Evolutionary conservation across 1,284 basidiomycete genomes (phyloP).

Genomic region (Crepidotus sp.): DNA sequence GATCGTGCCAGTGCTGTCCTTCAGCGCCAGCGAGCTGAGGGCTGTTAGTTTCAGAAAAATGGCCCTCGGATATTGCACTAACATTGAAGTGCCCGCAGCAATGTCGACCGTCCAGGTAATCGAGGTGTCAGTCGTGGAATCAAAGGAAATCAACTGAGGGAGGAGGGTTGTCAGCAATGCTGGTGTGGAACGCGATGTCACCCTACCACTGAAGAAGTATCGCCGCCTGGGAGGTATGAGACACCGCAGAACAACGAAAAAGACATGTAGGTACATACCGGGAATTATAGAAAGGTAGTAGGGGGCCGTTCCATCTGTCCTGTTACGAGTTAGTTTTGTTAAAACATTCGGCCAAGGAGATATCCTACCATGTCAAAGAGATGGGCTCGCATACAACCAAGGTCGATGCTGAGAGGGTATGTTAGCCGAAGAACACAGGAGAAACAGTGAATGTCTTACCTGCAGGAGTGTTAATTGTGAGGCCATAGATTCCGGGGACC

Average conservation of each 20-base stretch:
- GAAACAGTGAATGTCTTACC: neutral
- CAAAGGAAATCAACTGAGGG: conserved; percentile 2
- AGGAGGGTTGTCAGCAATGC: neutral
- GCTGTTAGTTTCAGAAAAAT: neutral
- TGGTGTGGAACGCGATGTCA: no score
- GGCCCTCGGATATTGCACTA: neutral
- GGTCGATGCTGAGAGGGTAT: neutral
- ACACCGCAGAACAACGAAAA: neutral
- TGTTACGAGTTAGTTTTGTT: no score
- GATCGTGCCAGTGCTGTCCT: conserved; percentile 9
- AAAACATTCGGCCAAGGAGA: no score
- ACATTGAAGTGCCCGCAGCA: conserved; percentile 4
- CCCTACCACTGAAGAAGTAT: no score
- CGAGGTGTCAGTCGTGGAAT: conserved; percentile 4
- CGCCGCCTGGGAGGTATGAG: neutral
- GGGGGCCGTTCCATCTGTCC: conserved; percentile 1
- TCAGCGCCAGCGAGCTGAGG: neutral
- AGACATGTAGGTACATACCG: neutral
- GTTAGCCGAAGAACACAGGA: neutral
- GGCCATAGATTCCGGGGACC: conserved; percentile 3
- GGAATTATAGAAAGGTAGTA: conserved; percentile 3
- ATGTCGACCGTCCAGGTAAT: conserved; percentile 8
- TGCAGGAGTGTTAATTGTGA: conserved; percentile 7
- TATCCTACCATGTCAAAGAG: conserved; percentile 1
- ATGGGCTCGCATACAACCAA: neutral